Percentiles rank a stretch among this genome's conserved stretches.
Evolutionary conservation across 2,329 filamentous ascomycete species (phyloP).

Genomic region (Kalmusia sp.): DNA sequence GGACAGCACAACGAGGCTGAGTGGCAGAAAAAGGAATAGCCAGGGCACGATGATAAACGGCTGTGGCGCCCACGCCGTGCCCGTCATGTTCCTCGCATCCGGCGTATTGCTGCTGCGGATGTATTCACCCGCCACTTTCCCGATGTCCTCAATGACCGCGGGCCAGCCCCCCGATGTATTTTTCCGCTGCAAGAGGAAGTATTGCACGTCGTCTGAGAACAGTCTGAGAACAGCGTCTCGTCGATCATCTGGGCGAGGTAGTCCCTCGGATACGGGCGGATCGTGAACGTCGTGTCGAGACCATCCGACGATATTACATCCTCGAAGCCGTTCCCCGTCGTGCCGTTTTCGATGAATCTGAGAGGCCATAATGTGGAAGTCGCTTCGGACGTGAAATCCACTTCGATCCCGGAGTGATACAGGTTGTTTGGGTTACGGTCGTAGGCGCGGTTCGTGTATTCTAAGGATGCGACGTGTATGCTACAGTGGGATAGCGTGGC

Average conservation of each 20-base stretch:
- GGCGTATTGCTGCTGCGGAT: background rate
- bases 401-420: background rate
- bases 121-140: background rate
- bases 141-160: background rate
- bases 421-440: background rate
- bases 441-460: background rate
- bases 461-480: background rate
- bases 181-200: background rate
- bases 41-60: background rate
- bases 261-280: background rate
- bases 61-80: background rate
- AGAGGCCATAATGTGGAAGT: background rate
- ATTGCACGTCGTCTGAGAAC: background rate
- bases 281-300: background rate
- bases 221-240: background rate
- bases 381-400: background rate
- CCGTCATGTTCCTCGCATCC: background rate
- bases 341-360: background rate
- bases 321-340: background rate
- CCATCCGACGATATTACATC: background rate
- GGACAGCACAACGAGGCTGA: background rate
- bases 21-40: background rate
- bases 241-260: background rate
- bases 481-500: background rate
- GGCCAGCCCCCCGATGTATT: background rate